Conservation (phyloP, 1,284 basidiomycete species). For the Ceratobasidium sp. region DNA sequence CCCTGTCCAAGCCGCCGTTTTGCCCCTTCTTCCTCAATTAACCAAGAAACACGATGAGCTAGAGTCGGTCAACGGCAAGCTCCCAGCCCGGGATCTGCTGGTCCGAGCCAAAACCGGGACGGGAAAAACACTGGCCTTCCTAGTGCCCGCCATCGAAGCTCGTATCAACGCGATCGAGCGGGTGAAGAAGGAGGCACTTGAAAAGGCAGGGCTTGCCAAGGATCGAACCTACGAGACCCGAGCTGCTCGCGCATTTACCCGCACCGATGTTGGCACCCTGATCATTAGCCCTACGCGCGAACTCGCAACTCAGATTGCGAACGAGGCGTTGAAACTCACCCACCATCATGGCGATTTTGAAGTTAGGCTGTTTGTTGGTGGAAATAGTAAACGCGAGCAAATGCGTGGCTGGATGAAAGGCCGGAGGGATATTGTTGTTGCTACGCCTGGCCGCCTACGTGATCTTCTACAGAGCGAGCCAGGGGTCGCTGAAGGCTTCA, state of each 20-base stretch:
- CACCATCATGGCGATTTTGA: slow-evolving; percentile 70
- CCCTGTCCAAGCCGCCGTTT: slow-evolving; percentile 82
- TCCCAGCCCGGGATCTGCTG: slow-evolving; percentile 65
- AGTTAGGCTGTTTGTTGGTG: slow-evolving; percentile 84
- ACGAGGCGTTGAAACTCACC: slow-evolving; percentile 78
- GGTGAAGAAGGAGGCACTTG: slow-evolving; percentile 48
- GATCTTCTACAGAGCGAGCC: slow-evolving; percentile 77
- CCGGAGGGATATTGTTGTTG: slow-evolving; percentile 86
- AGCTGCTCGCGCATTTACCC: slow-evolving; percentile 51
- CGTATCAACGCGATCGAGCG: slow-evolving; percentile 61
- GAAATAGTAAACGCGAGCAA: slow-evolving; percentile 71
- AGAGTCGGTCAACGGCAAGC: slow-evolving; percentile 46
- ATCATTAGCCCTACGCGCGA: slow-evolving; percentile 95
- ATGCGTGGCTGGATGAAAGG: slow-evolving; percentile 69
- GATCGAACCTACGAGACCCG: slow-evolving; percentile 45
- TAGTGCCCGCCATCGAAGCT: slow-evolving; percentile 86
- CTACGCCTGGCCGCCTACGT: slow-evolving; percentile 88
- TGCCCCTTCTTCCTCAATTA: slow-evolving; percentile 69
- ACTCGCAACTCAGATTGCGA: slow-evolving; percentile 91
- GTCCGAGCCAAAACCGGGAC: slow-evolving; percentile 93
- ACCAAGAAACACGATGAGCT: slow-evolving; percentile 56
- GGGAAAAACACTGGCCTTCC: slow-evolving; percentile 91
- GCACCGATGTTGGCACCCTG: slow-evolving; percentile 71
- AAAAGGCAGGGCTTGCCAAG: slow-evolving; percentile 51
- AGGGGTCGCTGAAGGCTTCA: slow-evolving; percentile 62